Base-by-base conservation (phyloP, 352 stramenopile genomes). In the Phytophthora parvispora region DNA sequence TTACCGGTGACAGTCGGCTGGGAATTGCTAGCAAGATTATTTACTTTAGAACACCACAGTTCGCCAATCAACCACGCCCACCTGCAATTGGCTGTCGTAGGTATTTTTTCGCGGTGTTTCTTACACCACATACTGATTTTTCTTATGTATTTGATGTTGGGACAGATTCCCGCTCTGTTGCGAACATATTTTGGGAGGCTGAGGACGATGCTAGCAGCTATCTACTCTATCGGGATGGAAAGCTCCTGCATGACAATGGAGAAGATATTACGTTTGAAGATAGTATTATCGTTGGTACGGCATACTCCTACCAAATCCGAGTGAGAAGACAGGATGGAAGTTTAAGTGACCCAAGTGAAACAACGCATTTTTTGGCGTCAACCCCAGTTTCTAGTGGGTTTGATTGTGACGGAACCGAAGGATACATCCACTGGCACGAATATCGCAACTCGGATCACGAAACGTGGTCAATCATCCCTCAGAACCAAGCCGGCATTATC, bases 31-130 rank as follows among this genome's bases (percentile, higher is more conserved):
- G 72, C 49, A 85, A 79, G 18, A 60, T 51, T 4, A 60, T 86
- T 3, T 84, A 72, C 27, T 89, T 90, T 32, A 80, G 34, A 31
- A 90, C 84, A 2, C 25, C 80, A 1, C 45, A 42, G 3, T 59
- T 61, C 31, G 27, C 58, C 1, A 64, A 75, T n/a, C 84, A 92
- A 49, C 80, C 84, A 16, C 60, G 69, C 15, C 65, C 76, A 4
- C 84, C 84, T 18, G 29, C 64, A 15, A 75, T 90, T 48, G 76
- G 78, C 54, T 92, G 84, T 20, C 78, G 84, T 92, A 73, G 43
- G 83, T 69, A 8, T 20, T 43, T 42, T 56, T n/a, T n/a, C n/a
- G n/a, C 38, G 9, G 40, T 24, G 45, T 31, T 43, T 42, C 9
- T 25, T 28, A 50, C 42, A 50, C 20, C 20, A 59, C 22, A 13